Evolutionary conservation across 2,329 filamentous ascomycete species (phyloP).

Genomic region (Cryphonectria nitschkei): DNA sequence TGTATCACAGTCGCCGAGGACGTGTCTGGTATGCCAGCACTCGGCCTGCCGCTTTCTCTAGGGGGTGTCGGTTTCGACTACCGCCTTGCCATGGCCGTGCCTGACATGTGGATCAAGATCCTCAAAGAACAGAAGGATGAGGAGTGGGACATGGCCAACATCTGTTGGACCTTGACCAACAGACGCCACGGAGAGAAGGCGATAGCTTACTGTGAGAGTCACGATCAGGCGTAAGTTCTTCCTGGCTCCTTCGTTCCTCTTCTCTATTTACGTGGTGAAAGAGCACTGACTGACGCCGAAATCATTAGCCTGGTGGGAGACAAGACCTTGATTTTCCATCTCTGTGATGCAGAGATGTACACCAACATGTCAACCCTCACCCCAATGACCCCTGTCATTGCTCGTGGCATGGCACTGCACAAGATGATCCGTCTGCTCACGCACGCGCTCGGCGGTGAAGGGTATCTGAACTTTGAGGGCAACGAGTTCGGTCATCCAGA

Average conservation of each 20-base stretch:
- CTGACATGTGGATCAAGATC: conserved; percentile 99
- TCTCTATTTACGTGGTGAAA: background rate
- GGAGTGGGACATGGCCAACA: conserved; percentile 86
- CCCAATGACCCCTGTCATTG: conserved; percentile 84
- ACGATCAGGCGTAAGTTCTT: conserved; percentile 89
- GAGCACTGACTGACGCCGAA: conserved; percentile 30
- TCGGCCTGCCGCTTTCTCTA: conserved; percentile 82
- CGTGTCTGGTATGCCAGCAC: conserved; percentile 97
- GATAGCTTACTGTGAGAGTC: conserved; percentile 95
- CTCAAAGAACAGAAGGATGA: conserved; percentile 90
- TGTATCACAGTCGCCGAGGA: conserved; percentile 94
- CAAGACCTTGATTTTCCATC: conserved; percentile 96
- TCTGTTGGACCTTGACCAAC: conserved; percentile 89
- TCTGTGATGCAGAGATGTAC: conserved; percentile 96
- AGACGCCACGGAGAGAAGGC: conserved; percentile 95
- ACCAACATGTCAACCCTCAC: conserved; percentile 92
- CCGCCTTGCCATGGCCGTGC: conserved; percentile 94
- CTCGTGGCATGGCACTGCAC: conserved; percentile 89
- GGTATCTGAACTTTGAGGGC: conserved; percentile 97
- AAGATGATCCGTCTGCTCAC: conserved; percentile 97
- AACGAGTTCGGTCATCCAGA: conserved; percentile 99
- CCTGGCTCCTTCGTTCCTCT: background rate
- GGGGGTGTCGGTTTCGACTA: conserved; percentile 98
- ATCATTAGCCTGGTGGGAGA: conserved; percentile 85
- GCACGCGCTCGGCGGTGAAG: conserved; percentile 88